Base-by-base conservation (phyloP, 257 asterid genomes). In the Lycium ferocissimum region DNA sequence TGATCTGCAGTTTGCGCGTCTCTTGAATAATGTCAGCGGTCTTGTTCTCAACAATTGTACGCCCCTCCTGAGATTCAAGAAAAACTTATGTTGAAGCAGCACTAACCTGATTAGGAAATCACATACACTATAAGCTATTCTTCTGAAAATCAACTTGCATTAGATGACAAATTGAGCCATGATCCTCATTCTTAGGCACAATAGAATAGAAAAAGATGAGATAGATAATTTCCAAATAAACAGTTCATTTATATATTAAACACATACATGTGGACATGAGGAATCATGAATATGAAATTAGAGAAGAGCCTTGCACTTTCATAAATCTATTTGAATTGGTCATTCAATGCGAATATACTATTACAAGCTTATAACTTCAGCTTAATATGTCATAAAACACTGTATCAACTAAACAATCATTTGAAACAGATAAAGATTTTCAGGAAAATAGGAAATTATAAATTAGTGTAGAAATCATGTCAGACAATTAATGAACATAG, bases 1-100 rank as follows among this genome's bases (percentile, higher is more conserved):
- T 87, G 49, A 89, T 90, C 89, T 93, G 97, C 85, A 91, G 86
- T 87, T 89, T 92, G 53, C 91, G 92, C 7, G 93, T 91, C 87
- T 93, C 95, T 84, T 91, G 89, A 85, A 91, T 89, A 35, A 92
- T 90, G 84, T 91, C 97, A 20, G 91, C 92, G 3, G 92, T 91
- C 88, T 89, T 93, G 84, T 73, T 90, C 84, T 91, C 98, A 26
- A 93, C 92, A 47, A 90, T 91, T 35, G 91, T 87, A 75, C 95
- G 95, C 7, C 98, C 96, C 86, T 93, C 98, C 98, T 95, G 89
- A 57, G 86, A 59, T 79, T 7, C 38, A 79, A 84, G 33, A 83
- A 43, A 84, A 80, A 72, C 38, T 82, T 38, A 82, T 63, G 67
- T 14, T 43, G 53, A 37, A 63, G 71, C 6, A 63, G 40, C 43